Base-by-base conservation (phyloP, 768 basidiomycete species). In the Terana coerulea region DNA sequence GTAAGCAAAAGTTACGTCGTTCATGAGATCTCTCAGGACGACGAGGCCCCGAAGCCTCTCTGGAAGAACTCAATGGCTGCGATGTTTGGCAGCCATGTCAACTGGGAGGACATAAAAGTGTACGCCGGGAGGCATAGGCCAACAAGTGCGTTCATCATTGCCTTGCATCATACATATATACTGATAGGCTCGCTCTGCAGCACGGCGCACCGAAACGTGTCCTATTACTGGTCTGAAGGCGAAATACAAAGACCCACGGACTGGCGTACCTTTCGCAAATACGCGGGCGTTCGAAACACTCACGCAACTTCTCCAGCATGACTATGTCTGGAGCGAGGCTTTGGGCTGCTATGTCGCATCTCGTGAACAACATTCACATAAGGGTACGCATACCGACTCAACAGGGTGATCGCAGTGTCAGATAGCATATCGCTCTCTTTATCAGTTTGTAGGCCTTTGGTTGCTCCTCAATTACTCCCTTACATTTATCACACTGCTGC, bases 11-110 rank as follows among this genome's bases (percentile, higher is more conserved):
- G 84, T 60, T 91, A 90, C 58, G 67, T 91, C 3, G 67, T 91
- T 2, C 84, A 90, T 60, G 86, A 88, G 57, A 44, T 74, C 2
- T 72, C 68, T 2, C 80, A 86, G 54, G 62, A 67, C 1, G 68
- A 74, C 21, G 71, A 70, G 4, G 66, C 68, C 0, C 66, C 71
- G 0, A 80, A 81, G 52, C 84, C 87, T 0, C 61, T 67, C 0
- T 87, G 88, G 86, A 73, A 69, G 41, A 80, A 86, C 26, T 91
- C 86, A 10, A 88, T 94, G 85, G 61, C 75, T 6, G 84, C 90
- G 1, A 75, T 95, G 72, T 91, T 98, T 59, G 93, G 95, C 1
- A 75, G 87, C 45, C 86, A 95, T 58, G 84, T 86, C 8, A 77
- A 84, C 42, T 98, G 89, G 89, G 82, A 87, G 45, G 77, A 84